Evolutionary conservation across 805 yeast species (phyloP), one percentile per base, ranked within the genome.

Genomic region (Candida loeiensis): DNA sequence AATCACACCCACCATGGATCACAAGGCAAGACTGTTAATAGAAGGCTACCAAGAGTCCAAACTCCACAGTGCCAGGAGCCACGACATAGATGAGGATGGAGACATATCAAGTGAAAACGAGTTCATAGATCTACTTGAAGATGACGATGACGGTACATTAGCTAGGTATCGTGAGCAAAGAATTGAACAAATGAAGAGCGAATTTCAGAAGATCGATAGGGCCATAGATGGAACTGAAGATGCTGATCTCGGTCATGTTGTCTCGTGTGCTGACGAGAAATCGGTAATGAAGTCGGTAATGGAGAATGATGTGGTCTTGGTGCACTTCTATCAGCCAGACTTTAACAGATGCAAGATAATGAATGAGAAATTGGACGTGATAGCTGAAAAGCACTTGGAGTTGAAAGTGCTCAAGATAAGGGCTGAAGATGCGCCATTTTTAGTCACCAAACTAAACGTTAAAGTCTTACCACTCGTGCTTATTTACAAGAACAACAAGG

Each of bases 391-490:
- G 46, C 85, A 86, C 59, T 53, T 82, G 34, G 63, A 66, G 2
- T 66, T 85, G 1, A 69, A 66, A 41, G 76, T 83, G 43, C 58
- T 73, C 15, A 68, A 74, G 34, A 72, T 84, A 3, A 66, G 73
- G 40, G 95, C 85, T 0, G 74, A 68, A 25, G 63, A 73, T 27
- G 84, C 90, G 1, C 89, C 95, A 3, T 87, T 87, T 53, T 63
- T 88, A 33, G 87, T 79, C 4, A 62, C 77, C 2, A 79, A 77
- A 53, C 68, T 88, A 28, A 64, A 68, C 2, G 70, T 88, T 36
- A 77, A 82, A 54, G 79, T 82, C 8, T 65, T 87, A 4, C 96
- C 96, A 0, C 81, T 80, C 47, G 79, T 86, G 2, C 59, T 83
- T 2, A 66, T 79, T 6, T 87, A 81, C 53, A 64, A 62, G 9